Evolutionary conservation across 2,329 filamentous ascomycete species (phyloP), one percentile per base, ranked within the genome.

Genomic region (Chaetomium sp.): DNA sequence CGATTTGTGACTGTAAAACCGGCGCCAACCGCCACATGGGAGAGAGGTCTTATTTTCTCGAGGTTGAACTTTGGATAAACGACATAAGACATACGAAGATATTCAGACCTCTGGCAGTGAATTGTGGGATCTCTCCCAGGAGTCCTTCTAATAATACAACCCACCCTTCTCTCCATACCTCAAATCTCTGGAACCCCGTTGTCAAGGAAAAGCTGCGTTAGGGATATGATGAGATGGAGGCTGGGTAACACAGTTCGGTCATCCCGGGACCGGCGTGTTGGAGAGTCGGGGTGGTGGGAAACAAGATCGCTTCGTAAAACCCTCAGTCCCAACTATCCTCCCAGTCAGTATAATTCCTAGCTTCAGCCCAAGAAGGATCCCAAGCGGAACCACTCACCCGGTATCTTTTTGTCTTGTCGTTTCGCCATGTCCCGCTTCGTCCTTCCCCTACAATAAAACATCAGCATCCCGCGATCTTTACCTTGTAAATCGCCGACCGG

Each of bases 381-480:
- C 33, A 7, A 7, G 6, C 14, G 8, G 1, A 19, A 35, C 7
- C n/a, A 68, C 83, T 74, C 75, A 90, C 87, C 88, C 88, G 62
- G 82, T 84, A 62, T 92, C 87, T 73, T 89, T 92, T 72, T 91
- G 86, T 69, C 89, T 79, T 53, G 85, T 74, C 59, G 91, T 85
- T 45, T 79, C 83, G 48, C 82, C 86, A 56, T 81, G 76, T n/a
- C 77, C 70, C 3, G 85, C 85, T 37, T 75, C 82, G 69, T 91
- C 82, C 72, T 88, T 89, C 62, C 87, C 87, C 83, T 85, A 59
- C 6, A 54, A 40, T 12, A 33, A 50, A 27, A 49, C 19, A 27
- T 62, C 49, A 62, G 57, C 37, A 50, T 12, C 33, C 19, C n/a
- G 19, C 19, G 32, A 9, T 38, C 40, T 12, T 6, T 49, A 19